Evolutionary conservation across 106 monocot genomes (phyloP).

Genomic region (Iris macrosiphon): DNA sequence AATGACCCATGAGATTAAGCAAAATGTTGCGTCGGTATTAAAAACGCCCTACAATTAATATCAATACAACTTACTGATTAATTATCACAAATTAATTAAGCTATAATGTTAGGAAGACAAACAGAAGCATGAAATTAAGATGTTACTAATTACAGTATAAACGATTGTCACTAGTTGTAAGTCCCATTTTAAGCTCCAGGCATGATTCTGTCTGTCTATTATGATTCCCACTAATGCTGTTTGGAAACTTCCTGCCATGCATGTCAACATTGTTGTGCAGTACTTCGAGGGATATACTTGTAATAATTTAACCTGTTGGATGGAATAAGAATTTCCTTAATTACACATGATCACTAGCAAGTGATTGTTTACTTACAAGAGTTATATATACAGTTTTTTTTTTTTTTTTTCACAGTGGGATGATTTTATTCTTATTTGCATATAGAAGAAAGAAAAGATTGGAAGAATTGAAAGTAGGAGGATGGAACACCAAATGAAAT

Average conservation of each 20-base stretch:
- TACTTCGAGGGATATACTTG: conserved; percentile 41
- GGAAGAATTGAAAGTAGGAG: too few relatives aligned
- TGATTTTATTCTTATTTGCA: too few relatives aligned
- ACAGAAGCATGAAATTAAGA: not conserved
- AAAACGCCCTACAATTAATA: conserved; percentile 27
- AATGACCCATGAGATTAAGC: conserved; percentile 26
- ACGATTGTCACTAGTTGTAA: conserved; percentile 33
- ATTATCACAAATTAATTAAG: not conserved
- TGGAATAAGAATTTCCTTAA: too few relatives aligned
- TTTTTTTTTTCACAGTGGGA: too few relatives aligned
- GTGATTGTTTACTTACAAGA: too few relatives aligned
- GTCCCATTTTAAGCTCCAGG: conserved; percentile 28
- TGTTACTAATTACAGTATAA: conserved; percentile 23
- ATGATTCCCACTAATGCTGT: conserved; percentile 27
- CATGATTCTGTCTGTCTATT: conserved; percentile 11
- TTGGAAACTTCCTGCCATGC: conserved; percentile 33
- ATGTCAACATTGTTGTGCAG: conserved; percentile 46
- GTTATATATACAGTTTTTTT: too few relatives aligned
- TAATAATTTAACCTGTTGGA: conserved; percentile 51
- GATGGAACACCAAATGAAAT: not conserved
- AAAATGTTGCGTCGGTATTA: conserved; percentile 32
- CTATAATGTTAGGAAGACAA: not conserved
- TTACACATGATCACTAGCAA: too few relatives aligned
- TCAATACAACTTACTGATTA: too few relatives aligned
- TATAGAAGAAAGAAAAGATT: too few relatives aligned